These are phyloP conservation scores for Moringa oleifera DNA, from an alignment of 345 rosid genomes.

Conservation along the genomic window DNA sequence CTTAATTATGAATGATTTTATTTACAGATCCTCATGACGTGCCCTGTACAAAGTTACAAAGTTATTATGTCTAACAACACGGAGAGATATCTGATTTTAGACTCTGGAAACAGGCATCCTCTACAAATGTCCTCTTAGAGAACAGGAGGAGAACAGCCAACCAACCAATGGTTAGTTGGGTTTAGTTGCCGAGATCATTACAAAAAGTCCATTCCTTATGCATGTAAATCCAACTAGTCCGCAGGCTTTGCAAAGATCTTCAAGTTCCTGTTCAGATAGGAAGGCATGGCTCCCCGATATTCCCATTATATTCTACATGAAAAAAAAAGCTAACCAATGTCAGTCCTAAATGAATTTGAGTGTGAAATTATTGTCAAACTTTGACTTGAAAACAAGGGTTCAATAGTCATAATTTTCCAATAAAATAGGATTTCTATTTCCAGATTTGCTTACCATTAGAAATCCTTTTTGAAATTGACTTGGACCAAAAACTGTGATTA, in stretches of 20 bases:
- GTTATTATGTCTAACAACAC: too few relatives aligned
- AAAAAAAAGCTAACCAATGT: not conserved
- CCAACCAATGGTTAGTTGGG: slow-evolving; percentile 32
- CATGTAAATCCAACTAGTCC: slow-evolving; percentile 60
- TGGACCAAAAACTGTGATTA: too few relatives aligned
- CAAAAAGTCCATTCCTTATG: slow-evolving; percentile 51
- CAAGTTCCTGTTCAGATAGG: slow-evolving; percentile 64
- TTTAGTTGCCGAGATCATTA: slow-evolving; percentile 76
- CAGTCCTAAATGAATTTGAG: too few relatives aligned
- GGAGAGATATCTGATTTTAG: not conserved
- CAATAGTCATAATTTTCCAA: too few relatives aligned
- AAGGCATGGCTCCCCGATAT: slow-evolving; percentile 45
- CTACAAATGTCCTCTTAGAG: not conserved
- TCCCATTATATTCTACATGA: slow-evolving; percentile 39
- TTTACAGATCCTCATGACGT: too few relatives aligned
- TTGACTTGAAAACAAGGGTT: too few relatives aligned
- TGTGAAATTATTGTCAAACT: too few relatives aligned
- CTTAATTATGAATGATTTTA: too few relatives aligned
- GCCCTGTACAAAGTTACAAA: not conserved
- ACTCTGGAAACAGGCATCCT: not conserved
- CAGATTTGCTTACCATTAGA: too few relatives aligned
- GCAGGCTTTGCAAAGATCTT: slow-evolving; percentile 73
- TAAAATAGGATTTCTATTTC: too few relatives aligned
- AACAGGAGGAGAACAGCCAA: not conserved
- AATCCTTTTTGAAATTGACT: too few relatives aligned